Percentiles rank a stretch among this genome's conserved stretches.
Conservation (phyloP, 805 yeast genomes). For the Hanseniaspora pseudoguilliermondii region DNA sequence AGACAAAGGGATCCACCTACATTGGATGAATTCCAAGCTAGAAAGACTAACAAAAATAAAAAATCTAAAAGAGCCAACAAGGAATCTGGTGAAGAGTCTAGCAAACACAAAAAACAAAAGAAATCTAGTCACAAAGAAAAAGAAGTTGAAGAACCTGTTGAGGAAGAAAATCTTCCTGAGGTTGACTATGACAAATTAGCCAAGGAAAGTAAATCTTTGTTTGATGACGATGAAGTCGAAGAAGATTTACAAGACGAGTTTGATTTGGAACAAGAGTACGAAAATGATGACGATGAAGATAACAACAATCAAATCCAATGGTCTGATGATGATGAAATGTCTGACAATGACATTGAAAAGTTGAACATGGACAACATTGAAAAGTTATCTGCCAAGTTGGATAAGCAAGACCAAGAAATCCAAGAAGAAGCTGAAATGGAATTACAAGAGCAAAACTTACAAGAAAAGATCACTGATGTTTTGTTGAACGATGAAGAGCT, state of each 20-base stretch:
- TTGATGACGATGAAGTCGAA: conserved; percentile 35
- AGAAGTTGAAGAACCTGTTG: conserved; percentile 14
- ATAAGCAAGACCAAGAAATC: conserved; percentile 44
- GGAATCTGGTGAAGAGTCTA: conserved; percentile 9
- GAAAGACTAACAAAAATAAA: conserved; percentile 29
- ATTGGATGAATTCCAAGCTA: conserved; percentile 65
- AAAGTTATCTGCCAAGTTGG: conserved; percentile 55
- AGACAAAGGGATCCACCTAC: conserved; percentile 90
- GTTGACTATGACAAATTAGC: conserved; percentile 56
- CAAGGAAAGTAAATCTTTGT: conserved; percentile 58
- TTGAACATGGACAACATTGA: conserved; percentile 77
- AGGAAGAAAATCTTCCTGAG: conserved; percentile 42
- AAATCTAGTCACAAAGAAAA: conserved; percentile 14
- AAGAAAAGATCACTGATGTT: conserved; percentile 58
- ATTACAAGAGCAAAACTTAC: conserved; percentile 43
- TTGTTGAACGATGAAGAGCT: conserved; percentile 59
- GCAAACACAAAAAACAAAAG: conserved; percentile 17
- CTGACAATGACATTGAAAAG: conserved; percentile 48
- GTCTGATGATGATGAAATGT: conserved; percentile 53
- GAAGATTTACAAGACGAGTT: conserved; percentile 34
- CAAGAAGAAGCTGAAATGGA: conserved; percentile 53
- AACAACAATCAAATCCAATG: conserved; percentile 38
- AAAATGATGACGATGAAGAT: conserved; percentile 28
- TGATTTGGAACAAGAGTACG: conserved; percentile 48
- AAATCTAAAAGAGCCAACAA: conserved; percentile 23